Base-by-base conservation (phyloP, 495 filamentous ascomycete species). In the Penicillium coffeae region DNA sequence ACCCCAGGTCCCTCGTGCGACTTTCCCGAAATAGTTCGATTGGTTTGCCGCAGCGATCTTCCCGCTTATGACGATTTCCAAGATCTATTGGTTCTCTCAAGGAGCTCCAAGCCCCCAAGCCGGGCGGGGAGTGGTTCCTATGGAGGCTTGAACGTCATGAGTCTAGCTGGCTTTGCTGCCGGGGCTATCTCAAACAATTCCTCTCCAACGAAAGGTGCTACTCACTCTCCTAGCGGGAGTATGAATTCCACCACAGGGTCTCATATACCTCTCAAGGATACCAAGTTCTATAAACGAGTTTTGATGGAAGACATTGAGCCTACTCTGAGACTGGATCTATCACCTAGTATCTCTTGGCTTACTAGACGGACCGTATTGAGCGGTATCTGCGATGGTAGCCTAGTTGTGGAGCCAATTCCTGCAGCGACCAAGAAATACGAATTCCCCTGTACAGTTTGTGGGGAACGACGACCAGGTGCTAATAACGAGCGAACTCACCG, bases 271-370 rank as follows among this genome's bases (percentile, higher is more conserved):
- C 69, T 98, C 37, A 95, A 95, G 58, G 93, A 96, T 45, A 89
- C 86, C 3, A 87, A 85, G 51, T 97, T 96, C 64, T 98, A 90
- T 68, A 98, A 98, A 66, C 82, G 93, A 16, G 81, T 78, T 5
- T 66, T 96, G 10, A 73, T 80, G 43, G 93, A 98, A 64, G 93
- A 97, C 66, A 87, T 98, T 45, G 93, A 98, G 67, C 93, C 93
- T 2, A 95, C 93, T 0, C 69, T 98, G 15, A 81, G 93, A 34
- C 78, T 97, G 3, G 93, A 98, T 66, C 76, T 78, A 4, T 89
- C 93, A 0, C 92, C 93, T 1, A 90, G 91, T 0, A 82, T 98
- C 32, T 94, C 89, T 16, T 98, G 91, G 89, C 79, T 97, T 19
- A 89, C 88, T 19, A 84, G 91, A 21, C 82, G 93, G 38, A 86